Evolutionary conservation across 2,329 filamentous ascomycete species (phyloP).

Genomic region (Penicillium sp.): DNA sequence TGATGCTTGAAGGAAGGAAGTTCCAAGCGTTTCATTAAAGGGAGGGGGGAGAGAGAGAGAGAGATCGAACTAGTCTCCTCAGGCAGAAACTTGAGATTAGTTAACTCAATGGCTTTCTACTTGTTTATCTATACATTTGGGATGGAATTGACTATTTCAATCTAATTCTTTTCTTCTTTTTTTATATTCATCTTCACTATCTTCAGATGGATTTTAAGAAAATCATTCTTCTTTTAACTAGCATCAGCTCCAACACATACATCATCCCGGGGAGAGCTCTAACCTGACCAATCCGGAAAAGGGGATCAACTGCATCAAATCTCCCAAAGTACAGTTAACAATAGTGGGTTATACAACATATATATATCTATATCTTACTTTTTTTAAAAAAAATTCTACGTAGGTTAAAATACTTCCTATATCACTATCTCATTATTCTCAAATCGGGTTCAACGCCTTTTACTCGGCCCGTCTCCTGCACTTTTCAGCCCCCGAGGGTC

Average conservation of each 20-base stretch:
- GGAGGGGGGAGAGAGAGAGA: neutral
- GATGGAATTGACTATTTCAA: neutral
- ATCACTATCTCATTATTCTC: neutral
- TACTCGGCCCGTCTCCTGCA: neutral
- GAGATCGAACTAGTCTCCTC: conserved; percentile 2
- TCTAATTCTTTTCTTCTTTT: neutral
- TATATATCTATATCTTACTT: neutral
- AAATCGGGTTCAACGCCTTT: neutral
- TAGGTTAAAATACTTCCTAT: neutral
- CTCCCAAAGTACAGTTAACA: neutral
- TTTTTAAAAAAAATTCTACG: no score
- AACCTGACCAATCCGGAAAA: conserved; percentile 18
- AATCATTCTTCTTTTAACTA: neutral
- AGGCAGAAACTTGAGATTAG: conserved; percentile 4
- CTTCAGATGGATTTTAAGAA: neutral
- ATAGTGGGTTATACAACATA: neutral
- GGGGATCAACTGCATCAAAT: conserved; percentile 3
- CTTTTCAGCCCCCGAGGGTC: conserved; percentile 7
- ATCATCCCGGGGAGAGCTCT: conserved; percentile 14
- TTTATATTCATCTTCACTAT: neutral
- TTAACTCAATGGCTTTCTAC: neutral
- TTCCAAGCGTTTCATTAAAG: conserved; percentile 5
- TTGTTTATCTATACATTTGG: neutral
- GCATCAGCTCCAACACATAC: conserved; percentile 7
- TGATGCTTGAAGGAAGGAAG: conserved; percentile 3